Conservation (phyloP, 1,284 basidiomycete species). For the Ceratobasidium sp. region DNA sequence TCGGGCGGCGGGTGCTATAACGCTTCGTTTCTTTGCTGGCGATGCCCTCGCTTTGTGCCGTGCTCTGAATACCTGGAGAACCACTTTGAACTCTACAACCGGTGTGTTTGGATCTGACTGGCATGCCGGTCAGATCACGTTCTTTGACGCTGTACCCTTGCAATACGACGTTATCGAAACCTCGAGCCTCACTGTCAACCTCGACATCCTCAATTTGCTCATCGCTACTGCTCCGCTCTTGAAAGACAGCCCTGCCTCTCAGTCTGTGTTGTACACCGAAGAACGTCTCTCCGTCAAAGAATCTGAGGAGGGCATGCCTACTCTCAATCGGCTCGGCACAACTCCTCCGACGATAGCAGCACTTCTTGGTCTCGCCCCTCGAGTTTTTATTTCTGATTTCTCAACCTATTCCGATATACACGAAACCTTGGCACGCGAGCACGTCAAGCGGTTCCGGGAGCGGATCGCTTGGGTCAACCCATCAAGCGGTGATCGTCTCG, state of each 20-base stretch:
- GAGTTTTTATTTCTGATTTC: slow-evolving; percentile 12
- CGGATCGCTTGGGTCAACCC: slow-evolving; percentile 29
- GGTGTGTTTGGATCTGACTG: slow-evolving; percentile 1
- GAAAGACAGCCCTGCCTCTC: slow-evolving; percentile 14
- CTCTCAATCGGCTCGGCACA: slow-evolving; percentile 7
- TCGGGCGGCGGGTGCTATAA: too few species aligned
- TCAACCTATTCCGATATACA: slow-evolving; percentile 15
- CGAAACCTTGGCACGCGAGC: neutral
- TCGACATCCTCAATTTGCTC: slow-evolving; percentile 25
- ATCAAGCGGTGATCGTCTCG: slow-evolving; percentile 6
- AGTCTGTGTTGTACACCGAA: slow-evolving; percentile 27
- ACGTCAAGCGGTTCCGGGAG: slow-evolving; percentile 14
- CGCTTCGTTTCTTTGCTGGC: slow-evolving; percentile 22
- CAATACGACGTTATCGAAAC: slow-evolving; percentile 31
- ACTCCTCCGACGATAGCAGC: neutral
- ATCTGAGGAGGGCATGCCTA: neutral
- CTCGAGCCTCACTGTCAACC: slow-evolving; percentile 31
- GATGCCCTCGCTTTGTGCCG: slow-evolving; percentile 35
- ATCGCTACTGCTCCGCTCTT: slow-evolving; percentile 8
- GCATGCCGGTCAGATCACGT: slow-evolving; percentile 15
- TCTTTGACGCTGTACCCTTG: neutral
- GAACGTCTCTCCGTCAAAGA: slow-evolving; percentile 3
- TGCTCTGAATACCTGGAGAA: neutral
- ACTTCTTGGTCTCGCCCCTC: slow-evolving; percentile 24
- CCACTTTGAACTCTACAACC: neutral